Evolutionary conservation across 2,329 filamentous ascomycete genomes (phyloP).

Genomic region (Mycocentrospora acerina): DNA sequence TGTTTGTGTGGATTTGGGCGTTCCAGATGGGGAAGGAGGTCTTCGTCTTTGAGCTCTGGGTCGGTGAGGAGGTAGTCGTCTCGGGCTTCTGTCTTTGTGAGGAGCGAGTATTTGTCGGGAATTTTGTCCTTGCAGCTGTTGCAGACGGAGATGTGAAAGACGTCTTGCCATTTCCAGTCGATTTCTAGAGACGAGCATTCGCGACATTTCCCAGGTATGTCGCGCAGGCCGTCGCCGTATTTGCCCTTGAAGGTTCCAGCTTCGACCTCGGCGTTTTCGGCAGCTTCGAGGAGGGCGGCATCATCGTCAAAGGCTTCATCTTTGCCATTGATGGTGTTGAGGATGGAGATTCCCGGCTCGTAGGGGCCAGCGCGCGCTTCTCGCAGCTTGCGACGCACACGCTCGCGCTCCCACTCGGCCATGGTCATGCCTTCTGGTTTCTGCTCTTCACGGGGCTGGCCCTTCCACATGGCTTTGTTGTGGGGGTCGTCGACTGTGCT

Average conservation of each 20-base stretch:
- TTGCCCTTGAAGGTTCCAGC: constrained; percentile 34
- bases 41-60: constrained; percentile 85
- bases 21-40: constrained; percentile 82
- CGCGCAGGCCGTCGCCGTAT: constrained; percentile 37
- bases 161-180: constrained; percentile 91
- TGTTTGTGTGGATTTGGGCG: constrained; percentile 93
- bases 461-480: constrained; percentile 67
- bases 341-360: constrained; percentile 81
- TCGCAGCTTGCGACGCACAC: constrained; percentile 71
- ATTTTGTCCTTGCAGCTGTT: constrained; percentile 81
- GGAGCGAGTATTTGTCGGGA: constrained; percentile 89
- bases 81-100: constrained; percentile 95
- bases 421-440: constrained; percentile 87
- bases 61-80: constrained; percentile 96
- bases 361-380: constrained; percentile 78
- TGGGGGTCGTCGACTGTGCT: constrained; percentile 88
- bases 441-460: constrained; percentile 52
- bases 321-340: constrained; percentile 53
- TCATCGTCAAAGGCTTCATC: constrained; percentile 32
- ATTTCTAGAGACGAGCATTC: constrained; percentile 86
- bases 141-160: constrained; percentile 76
- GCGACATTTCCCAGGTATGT: constrained; percentile 68
- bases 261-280: constrained; percentile 47
- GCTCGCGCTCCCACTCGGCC: constrained; percentile 86
- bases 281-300: constrained; percentile 23